Conservation (phyloP, 208 protist genomes). For the Cochliopodium minus region DNA sequence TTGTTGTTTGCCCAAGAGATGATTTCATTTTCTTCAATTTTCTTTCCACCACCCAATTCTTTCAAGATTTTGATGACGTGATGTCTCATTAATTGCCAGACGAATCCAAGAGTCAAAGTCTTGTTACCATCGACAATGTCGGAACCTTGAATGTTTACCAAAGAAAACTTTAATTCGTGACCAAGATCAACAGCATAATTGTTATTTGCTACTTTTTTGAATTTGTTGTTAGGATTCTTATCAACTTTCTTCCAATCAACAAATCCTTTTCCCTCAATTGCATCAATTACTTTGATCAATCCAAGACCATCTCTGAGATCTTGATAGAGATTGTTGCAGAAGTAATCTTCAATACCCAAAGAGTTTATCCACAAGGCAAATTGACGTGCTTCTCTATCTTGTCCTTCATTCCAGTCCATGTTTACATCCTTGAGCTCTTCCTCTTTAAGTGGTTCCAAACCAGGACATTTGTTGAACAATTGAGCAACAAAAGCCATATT, state of each 20-base stretch:
- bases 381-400: slow-evolving; percentile 40
- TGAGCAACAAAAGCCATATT: slow-evolving; percentile 63
- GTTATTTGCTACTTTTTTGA: slow-evolving; percentile 59
- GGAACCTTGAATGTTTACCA: slow-evolving; percentile 41
- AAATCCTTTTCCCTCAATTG: slow-evolving; percentile 40
- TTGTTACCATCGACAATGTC: slow-evolving; percentile 52
- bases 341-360: slow-evolving; percentile 43
- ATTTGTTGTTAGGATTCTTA: slow-evolving; percentile 34
- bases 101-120: slow-evolving; percentile 39
- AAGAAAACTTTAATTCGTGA: slow-evolving; percentile 36
- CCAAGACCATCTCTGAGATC: slow-evolving; percentile 47
- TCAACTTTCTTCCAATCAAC: slow-evolving; percentile 47
- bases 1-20: slow-evolving; percentile 40
- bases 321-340: slow-evolving; percentile 44
- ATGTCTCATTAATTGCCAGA: slow-evolving; percentile 61
- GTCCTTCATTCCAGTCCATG: slow-evolving; percentile 26
- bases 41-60: slow-evolving; percentile 27
- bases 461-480: slow-evolving; percentile 45
- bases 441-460: slow-evolving; percentile 13
- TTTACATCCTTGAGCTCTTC: slow-evolving; percentile 18
- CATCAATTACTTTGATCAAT: slow-evolving; percentile 49
- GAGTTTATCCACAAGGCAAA: slow-evolving; percentile 64
- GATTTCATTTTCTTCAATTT: slow-evolving; percentile 39
- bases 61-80: slow-evolving; percentile 43
- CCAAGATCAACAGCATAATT: slow-evolving; percentile 49